Evolutionary conservation across 352 stramenopile genomes (phyloP).

Genomic region (Pilasporangium apinafurcum): DNA sequence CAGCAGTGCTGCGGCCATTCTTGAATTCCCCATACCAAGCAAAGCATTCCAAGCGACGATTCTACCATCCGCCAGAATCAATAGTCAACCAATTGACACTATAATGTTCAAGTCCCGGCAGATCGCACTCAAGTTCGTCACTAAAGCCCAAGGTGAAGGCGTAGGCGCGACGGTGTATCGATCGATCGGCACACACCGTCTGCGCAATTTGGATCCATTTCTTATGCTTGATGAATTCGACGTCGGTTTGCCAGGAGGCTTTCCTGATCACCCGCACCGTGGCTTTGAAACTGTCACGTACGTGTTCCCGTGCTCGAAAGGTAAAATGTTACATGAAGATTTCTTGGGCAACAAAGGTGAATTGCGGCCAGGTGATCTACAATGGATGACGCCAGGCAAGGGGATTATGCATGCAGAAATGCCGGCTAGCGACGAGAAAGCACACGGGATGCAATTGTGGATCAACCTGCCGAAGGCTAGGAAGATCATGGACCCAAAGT

Average conservation of each 20-base stretch:
- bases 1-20: no score
- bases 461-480: conserved; percentile 11
- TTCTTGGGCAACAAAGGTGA: conserved; percentile 18
- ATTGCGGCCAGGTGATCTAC: conserved; percentile 9
- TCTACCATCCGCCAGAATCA: no score
- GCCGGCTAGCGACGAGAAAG: conserved; percentile 1
- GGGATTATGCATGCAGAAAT: conserved; percentile 19
- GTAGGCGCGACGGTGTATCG: conserved; percentile 4
- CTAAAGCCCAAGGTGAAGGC: no score
- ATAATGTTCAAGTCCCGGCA: no score
- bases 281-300: conserved; percentile 85
- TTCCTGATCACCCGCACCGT: conserved; percentile 72
- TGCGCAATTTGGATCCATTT: conserved; percentile 9
- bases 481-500: conserved; percentile 19
- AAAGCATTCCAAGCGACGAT: no score
- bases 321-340: conserved; percentile 70
- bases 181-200: conserved; percentile 3
- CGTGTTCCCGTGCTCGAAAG: conserved; percentile 30
- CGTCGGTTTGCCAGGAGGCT: conserved; percentile 32
- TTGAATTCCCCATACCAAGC: no score
- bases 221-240: conserved; percentile 14
- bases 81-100: no score
- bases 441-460: conserved; percentile 15
- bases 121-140: no score
- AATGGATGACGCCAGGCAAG: conserved; percentile 13